Conservation (phyloP, 2,329 filamentous ascomycete species). For the Diaporthe sp. region DNA sequence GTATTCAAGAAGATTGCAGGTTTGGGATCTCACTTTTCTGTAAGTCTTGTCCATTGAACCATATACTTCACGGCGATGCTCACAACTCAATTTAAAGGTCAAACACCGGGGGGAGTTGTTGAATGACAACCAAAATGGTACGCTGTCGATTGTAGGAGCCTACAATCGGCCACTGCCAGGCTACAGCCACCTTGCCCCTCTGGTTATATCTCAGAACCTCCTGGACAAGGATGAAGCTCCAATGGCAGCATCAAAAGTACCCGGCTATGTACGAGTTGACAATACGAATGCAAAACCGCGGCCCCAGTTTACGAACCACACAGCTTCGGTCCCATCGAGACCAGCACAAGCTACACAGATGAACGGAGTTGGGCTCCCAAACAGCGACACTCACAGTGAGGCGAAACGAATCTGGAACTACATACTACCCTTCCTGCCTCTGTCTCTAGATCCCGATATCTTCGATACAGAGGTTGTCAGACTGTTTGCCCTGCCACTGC, state of each 20-base stretch:
- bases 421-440: conserved; percentile 35
- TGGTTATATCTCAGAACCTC: conserved; percentile 31
- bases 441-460: neutral
- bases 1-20: conserved; percentile 35
- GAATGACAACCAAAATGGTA: conserved; percentile 42
- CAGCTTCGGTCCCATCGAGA: neutral
- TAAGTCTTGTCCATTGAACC: neutral
- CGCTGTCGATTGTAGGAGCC: conserved; percentile 34
- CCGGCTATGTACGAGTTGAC: neutral
- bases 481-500: conserved; percentile 26
- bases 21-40: conserved; percentile 45
- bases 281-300: neutral
- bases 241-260: conserved; percentile 18
- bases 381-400: neutral
- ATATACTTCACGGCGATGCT: neutral
- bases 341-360: neutral
- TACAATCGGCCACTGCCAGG: conserved; percentile 31
- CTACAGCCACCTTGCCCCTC: neutral
- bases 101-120: conserved; percentile 35
- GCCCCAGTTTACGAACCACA: neutral
- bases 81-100: conserved; percentile 3
- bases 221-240: conserved; percentile 32
- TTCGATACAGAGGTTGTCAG: conserved; percentile 5
- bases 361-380: too few relatives aligned
- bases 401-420: conserved; percentile 38